Evolutionary conservation across 129 eudicot species (phyloP).

Genomic region (Scalesia atractyloides): DNA sequence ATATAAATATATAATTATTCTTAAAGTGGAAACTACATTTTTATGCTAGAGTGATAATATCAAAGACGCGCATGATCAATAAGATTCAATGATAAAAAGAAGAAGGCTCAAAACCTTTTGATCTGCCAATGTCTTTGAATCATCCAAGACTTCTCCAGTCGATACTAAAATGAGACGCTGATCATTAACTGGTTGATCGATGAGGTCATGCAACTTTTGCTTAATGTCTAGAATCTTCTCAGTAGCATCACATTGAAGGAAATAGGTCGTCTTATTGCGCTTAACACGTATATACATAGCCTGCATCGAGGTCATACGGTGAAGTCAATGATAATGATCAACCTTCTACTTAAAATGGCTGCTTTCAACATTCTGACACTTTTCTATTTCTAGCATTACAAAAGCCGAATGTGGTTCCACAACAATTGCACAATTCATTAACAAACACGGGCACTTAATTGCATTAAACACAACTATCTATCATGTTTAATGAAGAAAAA

Average conservation of each 20-base stretch:
- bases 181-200: conserved; percentile 77
- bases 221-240: conserved; percentile 78
- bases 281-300: conserved; percentile 97
- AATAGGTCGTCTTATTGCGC: conserved; percentile 88
- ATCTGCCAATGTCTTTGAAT: conserved; percentile 91
- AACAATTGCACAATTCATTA: background rate
- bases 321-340: background rate
- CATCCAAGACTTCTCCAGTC: conserved; percentile 71
- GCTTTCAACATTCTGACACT: background rate
- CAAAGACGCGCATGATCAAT: background rate
- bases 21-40: conserved; percentile 4
- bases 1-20: background rate
- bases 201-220: conserved; percentile 71
- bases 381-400: background rate
- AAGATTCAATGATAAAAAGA: background rate
- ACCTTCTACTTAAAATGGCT: background rate
- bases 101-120: conserved; percentile 61
- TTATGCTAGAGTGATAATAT: background rate
- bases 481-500: background rate
- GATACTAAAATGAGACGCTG: conserved; percentile 71
- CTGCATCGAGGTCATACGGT: conserved; percentile 32
- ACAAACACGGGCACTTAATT: background rate
- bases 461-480: background rate
- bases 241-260: conserved; percentile 86
- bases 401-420: background rate